These are phyloP conservation scores for Phycomyces nitens DNA, from an alignment of 192 early-diverging fungal genomes.

Conservation along the genomic window DNA sequence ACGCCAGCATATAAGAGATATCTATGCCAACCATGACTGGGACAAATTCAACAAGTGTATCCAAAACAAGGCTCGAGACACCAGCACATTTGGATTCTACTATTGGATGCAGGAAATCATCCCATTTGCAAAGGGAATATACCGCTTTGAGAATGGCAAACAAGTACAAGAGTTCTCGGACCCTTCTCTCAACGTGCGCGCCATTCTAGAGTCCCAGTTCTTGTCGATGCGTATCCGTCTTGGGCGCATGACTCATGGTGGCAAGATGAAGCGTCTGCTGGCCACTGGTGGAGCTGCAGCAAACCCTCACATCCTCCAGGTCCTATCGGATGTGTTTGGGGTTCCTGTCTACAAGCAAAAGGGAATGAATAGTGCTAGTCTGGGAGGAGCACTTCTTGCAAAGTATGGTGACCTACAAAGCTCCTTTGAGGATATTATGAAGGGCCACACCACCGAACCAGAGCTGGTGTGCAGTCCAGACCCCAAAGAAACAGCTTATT, in stretches of 20 bases:
- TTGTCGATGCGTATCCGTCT: constrained; percentile 65
- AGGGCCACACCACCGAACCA: constrained; percentile 10
- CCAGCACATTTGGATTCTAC: constrained; percentile 61
- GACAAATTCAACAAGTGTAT: constrained; percentile 49
- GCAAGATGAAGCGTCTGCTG: constrained; percentile 51
- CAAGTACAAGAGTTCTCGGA: constrained; percentile 41
- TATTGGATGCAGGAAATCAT: constrained; percentile 72
- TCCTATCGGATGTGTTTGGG: constrained; percentile 72
- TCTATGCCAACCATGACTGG: constrained; percentile 55
- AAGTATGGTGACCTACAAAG: constrained; percentile 28
- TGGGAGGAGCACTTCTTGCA: constrained; percentile 59
- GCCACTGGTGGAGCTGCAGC: constrained; percentile 72
- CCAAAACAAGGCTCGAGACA: constrained; percentile 21
- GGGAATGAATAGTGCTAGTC: constrained; percentile 51
- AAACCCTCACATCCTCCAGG: constrained; percentile 53
- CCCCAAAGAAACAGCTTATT: constrained; percentile 1
- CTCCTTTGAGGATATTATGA: constrained; percentile 30
- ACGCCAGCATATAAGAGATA: constrained; percentile 63
- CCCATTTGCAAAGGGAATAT: constrained; percentile 65
- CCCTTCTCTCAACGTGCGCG: constrained; percentile 46
- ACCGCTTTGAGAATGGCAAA: constrained; percentile 50
- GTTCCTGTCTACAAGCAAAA: constrained; percentile 54
- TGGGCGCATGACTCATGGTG: constrained; percentile 15
- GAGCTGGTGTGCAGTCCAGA: constrained; percentile 22
- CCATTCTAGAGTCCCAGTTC: constrained; percentile 71